Percentiles rank a stretch among this genome's conserved stretches.
Conservation (phyloP, 2,329 filamentous ascomycete species). For the Pyrenophora tritici-repentis region DNA sequence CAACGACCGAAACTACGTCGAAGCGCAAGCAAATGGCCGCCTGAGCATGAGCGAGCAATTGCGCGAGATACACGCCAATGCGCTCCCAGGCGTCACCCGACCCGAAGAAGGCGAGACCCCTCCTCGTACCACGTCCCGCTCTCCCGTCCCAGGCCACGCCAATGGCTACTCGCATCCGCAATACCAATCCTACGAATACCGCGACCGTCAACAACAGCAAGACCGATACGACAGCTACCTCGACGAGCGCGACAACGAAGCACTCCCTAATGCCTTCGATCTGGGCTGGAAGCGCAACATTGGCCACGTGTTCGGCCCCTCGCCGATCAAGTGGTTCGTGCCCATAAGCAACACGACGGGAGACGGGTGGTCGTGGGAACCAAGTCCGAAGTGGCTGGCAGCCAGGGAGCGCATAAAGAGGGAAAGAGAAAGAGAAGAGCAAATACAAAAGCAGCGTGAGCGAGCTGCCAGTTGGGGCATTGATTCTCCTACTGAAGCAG, state of each 20-base stretch:
- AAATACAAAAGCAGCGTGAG: conserved; percentile 66
- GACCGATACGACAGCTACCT: conserved; percentile 79
- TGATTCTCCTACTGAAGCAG: conserved; percentile 46
- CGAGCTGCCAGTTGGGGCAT: conserved; percentile 69
- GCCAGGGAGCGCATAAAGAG: conserved; percentile 65
- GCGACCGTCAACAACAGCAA: conserved; percentile 68
- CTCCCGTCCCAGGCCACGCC: conserved; percentile 35
- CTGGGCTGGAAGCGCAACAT: conserved; percentile 83
- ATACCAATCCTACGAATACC: conserved; percentile 49
- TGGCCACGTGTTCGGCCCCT: conserved; percentile 77
- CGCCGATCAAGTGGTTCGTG: conserved; percentile 73
- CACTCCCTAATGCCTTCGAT: conserved; percentile 91
- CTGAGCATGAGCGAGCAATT: conserved; percentile 67
- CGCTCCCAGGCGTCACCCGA: conserved; percentile 76
- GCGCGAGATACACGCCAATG: conserved; percentile 80
- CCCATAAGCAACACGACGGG: conserved; percentile 85
- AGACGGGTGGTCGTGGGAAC: conserved; percentile 94
- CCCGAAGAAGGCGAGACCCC: conserved; percentile 78
- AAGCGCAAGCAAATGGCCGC: conserved; percentile 49
- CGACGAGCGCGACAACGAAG: conserved; percentile 85
- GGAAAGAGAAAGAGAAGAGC: conserved; percentile 45
- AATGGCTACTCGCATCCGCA: conserved; percentile 53
- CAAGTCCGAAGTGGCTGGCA: conserved; percentile 76
- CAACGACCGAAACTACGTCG: conserved; percentile 51
- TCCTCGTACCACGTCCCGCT: conserved; percentile 50